Conservation (phyloP, 768 basidiomycete species). For the Ramaria sp. region DNA sequence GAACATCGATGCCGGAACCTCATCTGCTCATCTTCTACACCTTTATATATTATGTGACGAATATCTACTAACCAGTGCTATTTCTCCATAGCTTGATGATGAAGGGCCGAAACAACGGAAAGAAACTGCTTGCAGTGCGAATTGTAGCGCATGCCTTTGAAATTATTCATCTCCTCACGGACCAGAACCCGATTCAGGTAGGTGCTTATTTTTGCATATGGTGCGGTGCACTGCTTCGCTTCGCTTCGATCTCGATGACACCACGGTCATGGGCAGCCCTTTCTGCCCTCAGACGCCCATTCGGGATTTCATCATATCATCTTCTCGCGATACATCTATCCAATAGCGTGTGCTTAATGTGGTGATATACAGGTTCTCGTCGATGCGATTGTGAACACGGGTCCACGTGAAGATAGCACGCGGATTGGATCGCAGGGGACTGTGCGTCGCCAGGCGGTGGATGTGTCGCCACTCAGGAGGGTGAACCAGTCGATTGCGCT, state of each 20-base stretch:
- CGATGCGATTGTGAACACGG: constrained; percentile 99
- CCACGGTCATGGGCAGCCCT: background rate
- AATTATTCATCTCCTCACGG: constrained; percentile 98
- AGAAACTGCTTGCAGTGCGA: constrained; percentile 97
- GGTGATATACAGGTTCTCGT: constrained; percentile 59
- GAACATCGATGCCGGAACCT: background rate
- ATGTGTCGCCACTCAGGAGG: constrained; percentile 94
- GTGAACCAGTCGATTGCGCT: constrained; percentile 97
- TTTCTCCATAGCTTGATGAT: constrained; percentile 76
- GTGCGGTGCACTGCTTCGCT: background rate
- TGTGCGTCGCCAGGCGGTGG: constrained; percentile 98
- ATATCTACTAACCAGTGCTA: no score
- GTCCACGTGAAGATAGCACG: constrained; percentile 98
- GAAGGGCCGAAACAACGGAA: constrained; percentile 99
- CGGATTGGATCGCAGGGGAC: constrained; percentile 99
- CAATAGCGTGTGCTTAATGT: background rate
- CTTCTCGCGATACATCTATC: background rate
- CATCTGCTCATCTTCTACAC: background rate
- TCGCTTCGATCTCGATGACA: background rate
- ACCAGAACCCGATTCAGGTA: constrained; percentile 99
- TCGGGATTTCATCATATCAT: background rate
- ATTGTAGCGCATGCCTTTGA: constrained; percentile 99
- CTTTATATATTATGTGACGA: no score
- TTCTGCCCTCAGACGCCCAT: background rate
- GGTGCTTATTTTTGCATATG: constrained; percentile 15